Conservation (phyloP, 371 early-diverging fungal genomes). For the Mucor lusitanicus region DNA sequence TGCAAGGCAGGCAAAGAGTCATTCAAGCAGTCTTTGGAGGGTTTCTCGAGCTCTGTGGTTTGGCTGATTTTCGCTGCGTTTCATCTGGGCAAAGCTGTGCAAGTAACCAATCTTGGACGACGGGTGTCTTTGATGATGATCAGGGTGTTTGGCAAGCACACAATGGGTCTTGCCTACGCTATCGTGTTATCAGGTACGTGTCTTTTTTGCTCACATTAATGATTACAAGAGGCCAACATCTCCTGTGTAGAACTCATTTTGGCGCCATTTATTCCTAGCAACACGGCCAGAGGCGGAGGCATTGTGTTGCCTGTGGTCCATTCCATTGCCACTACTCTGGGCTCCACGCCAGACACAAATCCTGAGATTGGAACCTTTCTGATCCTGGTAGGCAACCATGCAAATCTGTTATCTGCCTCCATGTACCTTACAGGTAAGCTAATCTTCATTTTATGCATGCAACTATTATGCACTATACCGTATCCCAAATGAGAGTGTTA, state of each 20-base stretch:
- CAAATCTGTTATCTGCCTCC: conserved; percentile 69
- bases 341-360: conserved; percentile 35
- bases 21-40: conserved; percentile 57
- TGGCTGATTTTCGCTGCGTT: conserved; percentile 78
- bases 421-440: conserved; percentile 60
- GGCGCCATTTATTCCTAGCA: conserved; percentile 75
- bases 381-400: conserved; percentile 55
- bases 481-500: background rate
- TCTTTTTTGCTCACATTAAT: too few species aligned
- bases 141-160: conserved; percentile 52
- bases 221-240: background rate
- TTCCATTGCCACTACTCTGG: conserved; percentile 60
- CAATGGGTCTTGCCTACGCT: conserved; percentile 64
- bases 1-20: conserved; percentile 59
- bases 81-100: conserved; percentile 67
- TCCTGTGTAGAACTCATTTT: conserved; percentile 50
- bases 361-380: conserved; percentile 54
- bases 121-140: conserved; percentile 61
- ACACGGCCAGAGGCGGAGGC: conserved; percentile 75
- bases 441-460: background rate
- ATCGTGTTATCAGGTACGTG: conserved; percentile 51
- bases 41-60: conserved; percentile 62
- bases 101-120: conserved; percentile 59
- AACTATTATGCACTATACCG: background rate
- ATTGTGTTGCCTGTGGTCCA: conserved; percentile 69